Conservation (phyloP, 129 eudicot genomes). For the Artemisia annua region DNA sequence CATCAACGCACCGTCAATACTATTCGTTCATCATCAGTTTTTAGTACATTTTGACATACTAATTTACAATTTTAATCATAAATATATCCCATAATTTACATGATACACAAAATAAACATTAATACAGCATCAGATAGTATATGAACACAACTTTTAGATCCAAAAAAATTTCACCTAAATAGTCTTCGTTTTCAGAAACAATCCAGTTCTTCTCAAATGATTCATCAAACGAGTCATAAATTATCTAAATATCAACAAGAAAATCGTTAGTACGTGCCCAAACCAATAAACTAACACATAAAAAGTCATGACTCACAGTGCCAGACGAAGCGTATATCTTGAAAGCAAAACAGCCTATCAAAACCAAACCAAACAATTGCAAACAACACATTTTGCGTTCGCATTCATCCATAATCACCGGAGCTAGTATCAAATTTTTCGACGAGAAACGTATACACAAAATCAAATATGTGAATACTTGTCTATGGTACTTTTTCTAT, state of each 20-base stretch:
- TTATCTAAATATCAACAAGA: constrained; percentile 36
- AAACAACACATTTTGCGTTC: constrained; percentile 42
- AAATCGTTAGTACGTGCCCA: neutral
- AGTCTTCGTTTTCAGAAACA: constrained; percentile 74
- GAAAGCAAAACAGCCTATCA: constrained; percentile 49
- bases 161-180: constrained; percentile 44
- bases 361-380: constrained; percentile 43
- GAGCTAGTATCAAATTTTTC: constrained; percentile 17
- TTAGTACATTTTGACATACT: neutral
- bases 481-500: neutral
- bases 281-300: constrained; percentile 3
- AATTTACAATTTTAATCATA: too few species aligned
- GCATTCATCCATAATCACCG: constrained; percentile 46
- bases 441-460: neutral
- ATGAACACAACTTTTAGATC: neutral
- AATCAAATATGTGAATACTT: too few species aligned
- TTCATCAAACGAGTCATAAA: constrained; percentile 81
- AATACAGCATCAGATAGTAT: neutral
- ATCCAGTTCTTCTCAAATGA: constrained; percentile 76
- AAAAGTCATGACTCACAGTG: constrained; percentile 44
- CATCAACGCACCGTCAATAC: too few species aligned
- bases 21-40: neutral
- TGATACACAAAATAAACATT: neutral
- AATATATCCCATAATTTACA: neutral
- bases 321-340: constrained; percentile 60